Conservation (phyloP, 148 eudicot genomes). For the Spergularia marina region DNA sequence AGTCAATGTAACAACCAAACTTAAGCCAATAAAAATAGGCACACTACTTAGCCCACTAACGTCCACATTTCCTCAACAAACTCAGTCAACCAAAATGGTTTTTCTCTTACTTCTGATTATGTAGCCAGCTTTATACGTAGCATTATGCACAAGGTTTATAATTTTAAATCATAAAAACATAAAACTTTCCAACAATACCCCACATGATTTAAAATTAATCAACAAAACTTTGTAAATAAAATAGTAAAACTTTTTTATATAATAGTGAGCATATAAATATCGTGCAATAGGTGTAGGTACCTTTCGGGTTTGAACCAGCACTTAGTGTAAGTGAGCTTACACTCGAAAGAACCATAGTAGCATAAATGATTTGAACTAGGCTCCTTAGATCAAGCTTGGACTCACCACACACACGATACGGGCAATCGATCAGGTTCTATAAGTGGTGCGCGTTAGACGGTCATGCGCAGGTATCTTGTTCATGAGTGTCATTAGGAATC, state of each 20-base stretch:
- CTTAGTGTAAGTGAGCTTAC: constrained; percentile 1
- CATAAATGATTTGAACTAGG: not conserved
- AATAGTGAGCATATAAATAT: not conserved
- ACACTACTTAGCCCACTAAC: too few relatives aligned
- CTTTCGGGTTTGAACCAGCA: constrained; percentile 5
- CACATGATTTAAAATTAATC: not conserved
- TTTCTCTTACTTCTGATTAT: too few relatives aligned
- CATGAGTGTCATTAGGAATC: too few relatives aligned
- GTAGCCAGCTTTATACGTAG: too few relatives aligned
- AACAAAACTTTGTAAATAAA: not conserved
- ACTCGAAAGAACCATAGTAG: not conserved
- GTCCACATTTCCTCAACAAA: too few relatives aligned
- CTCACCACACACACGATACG: not conserved
- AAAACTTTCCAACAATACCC: not conserved
- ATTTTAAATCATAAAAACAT: too few relatives aligned
- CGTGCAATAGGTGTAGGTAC: not conserved
- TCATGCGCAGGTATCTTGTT: constrained; percentile 6
- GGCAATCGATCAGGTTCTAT: not conserved
- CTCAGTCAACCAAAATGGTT: too few relatives aligned
- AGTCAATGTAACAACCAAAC: too few relatives aligned
- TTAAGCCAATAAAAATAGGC: too few relatives aligned
- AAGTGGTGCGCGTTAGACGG: constrained; percentile 1
- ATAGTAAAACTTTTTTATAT: not conserved
- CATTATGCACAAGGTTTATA: too few relatives aligned
- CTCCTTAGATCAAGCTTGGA: not conserved